A percentile compares a stretch with the other conserved stretches of the same genome.
phyloP scores from a whole-genome alignment of 768 basidiomycete genomes.

The Calocera cornea region DNA sequence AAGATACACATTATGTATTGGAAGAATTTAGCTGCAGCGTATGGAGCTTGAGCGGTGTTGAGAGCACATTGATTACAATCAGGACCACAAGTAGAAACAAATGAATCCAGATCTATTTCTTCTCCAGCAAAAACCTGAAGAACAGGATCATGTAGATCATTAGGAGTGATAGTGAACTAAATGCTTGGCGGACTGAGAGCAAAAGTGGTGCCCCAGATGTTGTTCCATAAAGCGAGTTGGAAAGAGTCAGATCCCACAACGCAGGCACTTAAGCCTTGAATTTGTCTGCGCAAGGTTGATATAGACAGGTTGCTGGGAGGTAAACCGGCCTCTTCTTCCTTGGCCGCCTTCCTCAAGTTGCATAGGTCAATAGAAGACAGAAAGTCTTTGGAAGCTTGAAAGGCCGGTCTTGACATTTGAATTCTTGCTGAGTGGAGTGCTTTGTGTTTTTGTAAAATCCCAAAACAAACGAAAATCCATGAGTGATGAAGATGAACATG shows the following conservation, averaged over 20 bases:
- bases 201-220: slow-evolving; percentile 29
- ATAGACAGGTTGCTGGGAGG: background rate
- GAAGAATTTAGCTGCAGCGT: slow-evolving; percentile 32
- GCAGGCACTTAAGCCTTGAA: slow-evolving; percentile 13
- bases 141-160: slow-evolving; percentile 32
- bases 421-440: background rate
- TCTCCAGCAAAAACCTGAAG: slow-evolving; percentile 33
- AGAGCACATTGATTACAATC: slow-evolving; percentile 11
- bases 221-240: slow-evolving; percentile 13
- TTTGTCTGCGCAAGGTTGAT: slow-evolving; percentile 9
- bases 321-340: background rate
- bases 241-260: slow-evolving; percentile 16
- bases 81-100: slow-evolving; percentile 21
- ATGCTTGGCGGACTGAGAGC: slow-evolving; percentile 24
- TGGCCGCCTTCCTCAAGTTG: background rate
- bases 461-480: slow-evolving; percentile 7
- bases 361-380: background rate
- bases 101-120: slow-evolving; percentile 32
- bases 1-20: slow-evolving; percentile 26
- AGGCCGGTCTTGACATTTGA: background rate
- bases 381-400: background rate
- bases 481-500: background rate
- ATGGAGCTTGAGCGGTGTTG: slow-evolving; percentile 30
- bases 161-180: slow-evolving; percentile 35
- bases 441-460: slow-evolving; percentile 4